Percentiles rank a stretch among this genome's conserved stretches.
Conservation (phyloP, 257 asterid species). For the Solanum corneliomulleri region DNA sequence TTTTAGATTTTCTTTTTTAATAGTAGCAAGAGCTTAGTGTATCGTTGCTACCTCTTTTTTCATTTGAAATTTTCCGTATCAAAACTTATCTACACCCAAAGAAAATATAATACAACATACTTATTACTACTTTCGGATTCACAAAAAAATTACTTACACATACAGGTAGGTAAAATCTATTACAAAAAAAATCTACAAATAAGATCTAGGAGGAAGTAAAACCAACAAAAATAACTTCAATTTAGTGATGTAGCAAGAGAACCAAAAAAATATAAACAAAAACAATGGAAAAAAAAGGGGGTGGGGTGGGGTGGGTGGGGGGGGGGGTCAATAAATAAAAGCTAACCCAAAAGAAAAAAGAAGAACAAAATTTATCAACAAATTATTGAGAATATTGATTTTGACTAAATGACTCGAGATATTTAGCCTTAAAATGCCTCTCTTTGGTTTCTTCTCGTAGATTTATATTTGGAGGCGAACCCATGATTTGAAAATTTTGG, state of each 20-base stretch:
- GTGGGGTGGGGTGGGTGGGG: too few species aligned
- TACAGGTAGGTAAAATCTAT: too few species aligned
- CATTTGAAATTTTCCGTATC: not conserved
- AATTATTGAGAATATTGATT: too few species aligned
- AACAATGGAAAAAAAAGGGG: too few species aligned
- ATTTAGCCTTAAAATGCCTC: not conserved
- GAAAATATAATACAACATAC: not conserved
- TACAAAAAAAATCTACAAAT: not conserved
- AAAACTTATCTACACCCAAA: not conserved
- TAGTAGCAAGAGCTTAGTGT: not conserved
- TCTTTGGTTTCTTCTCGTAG: not conserved
- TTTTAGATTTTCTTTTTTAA: too few species aligned
- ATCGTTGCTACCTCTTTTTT: too few species aligned
- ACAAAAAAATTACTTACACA: not conserved
- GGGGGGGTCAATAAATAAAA: too few species aligned
- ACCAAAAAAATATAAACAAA: too few species aligned
- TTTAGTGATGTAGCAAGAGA: not conserved
- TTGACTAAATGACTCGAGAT: not conserved
- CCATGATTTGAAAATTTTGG: too few species aligned
- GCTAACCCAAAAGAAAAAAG: too few species aligned
- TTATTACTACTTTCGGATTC: not conserved
- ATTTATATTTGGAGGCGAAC: too few species aligned
- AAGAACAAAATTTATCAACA: too few species aligned
- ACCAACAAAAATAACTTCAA: not conserved
- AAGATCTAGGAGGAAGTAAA: not conserved